Conservation (phyloP, 805 yeast genomes). For the Sugiyamaella americana region DNA sequence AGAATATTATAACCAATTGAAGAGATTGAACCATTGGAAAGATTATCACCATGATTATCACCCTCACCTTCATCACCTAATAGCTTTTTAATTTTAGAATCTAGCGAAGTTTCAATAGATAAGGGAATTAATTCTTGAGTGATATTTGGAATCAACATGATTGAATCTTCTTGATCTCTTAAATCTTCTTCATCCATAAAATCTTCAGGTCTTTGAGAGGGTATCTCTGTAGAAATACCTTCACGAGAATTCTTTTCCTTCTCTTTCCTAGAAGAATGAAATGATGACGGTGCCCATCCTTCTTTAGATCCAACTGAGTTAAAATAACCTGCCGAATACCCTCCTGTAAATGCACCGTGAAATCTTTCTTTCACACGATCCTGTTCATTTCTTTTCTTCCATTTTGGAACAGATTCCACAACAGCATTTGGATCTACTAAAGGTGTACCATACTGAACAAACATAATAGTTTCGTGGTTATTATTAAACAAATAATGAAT, state of each 20-base stretch:
- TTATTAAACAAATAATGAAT: neutral
- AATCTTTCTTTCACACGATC: slow-evolving; percentile 17
- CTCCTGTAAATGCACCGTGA: slow-evolving; percentile 35
- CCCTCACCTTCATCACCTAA: neutral
- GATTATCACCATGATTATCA: neutral
- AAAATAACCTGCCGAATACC: slow-evolving; percentile 33
- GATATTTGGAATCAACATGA: slow-evolving; percentile 12
- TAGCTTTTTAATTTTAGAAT: neutral
- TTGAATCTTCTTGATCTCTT: slow-evolving; percentile 19
- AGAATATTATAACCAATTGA: slow-evolving; percentile 60
- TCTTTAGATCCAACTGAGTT: slow-evolving; percentile 33
- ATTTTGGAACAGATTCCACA: slow-evolving; percentile 7
- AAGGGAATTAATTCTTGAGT: neutral
- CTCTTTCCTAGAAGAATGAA: slow-evolving; percentile 20
- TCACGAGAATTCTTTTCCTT: slow-evolving; percentile 3
- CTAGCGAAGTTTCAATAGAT: neutral
- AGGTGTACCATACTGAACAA: slow-evolving; percentile 14
- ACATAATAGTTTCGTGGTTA: slow-evolving; percentile 4
- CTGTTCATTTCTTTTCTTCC: slow-evolving; percentile 11
- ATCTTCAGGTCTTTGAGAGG: slow-evolving; percentile 23
- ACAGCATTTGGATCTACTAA: slow-evolving; percentile 1
- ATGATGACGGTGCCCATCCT: slow-evolving; percentile 31
- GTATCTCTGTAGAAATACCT: neutral
- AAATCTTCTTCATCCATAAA: slow-evolving; percentile 34
- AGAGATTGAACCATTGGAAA: neutral